Evolutionary conservation across 495 filamentous ascomycete species (phyloP).

Genomic region (Hypoxylon fragiforme): DNA sequence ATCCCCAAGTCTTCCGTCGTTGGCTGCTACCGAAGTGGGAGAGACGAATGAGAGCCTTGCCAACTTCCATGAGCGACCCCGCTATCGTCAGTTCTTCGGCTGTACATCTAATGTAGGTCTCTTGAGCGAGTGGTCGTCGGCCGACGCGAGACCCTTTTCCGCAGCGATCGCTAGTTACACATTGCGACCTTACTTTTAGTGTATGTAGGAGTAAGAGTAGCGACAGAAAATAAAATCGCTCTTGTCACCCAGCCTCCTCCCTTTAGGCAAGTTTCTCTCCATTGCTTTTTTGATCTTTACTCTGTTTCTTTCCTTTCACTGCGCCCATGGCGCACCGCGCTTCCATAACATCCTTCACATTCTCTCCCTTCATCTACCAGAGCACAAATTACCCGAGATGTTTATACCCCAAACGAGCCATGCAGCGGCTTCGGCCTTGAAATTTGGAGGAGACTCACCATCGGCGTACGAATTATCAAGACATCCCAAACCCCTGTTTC

Average conservation of each 20-base stretch:
- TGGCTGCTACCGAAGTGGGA: constrained; percentile 19
- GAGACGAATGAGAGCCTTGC: constrained; percentile 19
- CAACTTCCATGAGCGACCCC: constrained; percentile 22
- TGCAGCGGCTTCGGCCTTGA: constrained; percentile 15
- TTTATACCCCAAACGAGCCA: constrained; percentile 26
- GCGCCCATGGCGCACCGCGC: constrained; percentile 25
- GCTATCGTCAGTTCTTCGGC: constrained; percentile 27
- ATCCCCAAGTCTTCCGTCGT: constrained; percentile 27
- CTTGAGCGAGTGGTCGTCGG: constrained; percentile 20
- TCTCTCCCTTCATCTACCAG: constrained; percentile 10
- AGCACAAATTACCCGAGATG: constrained; percentile 19
- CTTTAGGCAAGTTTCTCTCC: constrained; percentile 14
- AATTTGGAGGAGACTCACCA: constrained; percentile 3
- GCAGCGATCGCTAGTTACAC: constrained; percentile 33
- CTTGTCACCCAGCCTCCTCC: constrained; percentile 19
- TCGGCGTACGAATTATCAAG: constrained; percentile 1
- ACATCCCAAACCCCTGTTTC: constrained; percentile 11
- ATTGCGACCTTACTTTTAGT: constrained; percentile 17
- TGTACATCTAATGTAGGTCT: constrained; percentile 15
- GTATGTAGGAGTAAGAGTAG: constrained; percentile 9
- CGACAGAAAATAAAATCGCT: constrained; percentile 28
- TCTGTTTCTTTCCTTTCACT: constrained; percentile 24
- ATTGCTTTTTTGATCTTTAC: constrained; percentile 3
- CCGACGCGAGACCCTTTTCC: constrained; percentile 24
- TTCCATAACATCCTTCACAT: constrained; percentile 15